These are phyloP conservation scores for Talaromyces marneffei DNA, from an alignment of 2,329 filamentous ascomycete species.

Conservation along the genomic window DNA sequence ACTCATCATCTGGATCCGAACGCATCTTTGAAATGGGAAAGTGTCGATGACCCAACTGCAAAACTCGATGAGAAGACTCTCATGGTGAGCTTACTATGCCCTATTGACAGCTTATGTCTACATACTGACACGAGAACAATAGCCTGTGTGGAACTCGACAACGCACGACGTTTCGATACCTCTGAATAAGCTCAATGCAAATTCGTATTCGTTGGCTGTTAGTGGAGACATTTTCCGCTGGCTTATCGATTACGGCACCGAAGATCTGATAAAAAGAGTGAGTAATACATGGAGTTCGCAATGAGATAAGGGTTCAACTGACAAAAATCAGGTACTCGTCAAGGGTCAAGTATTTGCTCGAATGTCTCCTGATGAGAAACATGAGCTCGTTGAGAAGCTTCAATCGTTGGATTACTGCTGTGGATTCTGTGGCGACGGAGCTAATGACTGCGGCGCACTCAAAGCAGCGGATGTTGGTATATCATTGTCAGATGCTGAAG, in stretches of 20 bases:
- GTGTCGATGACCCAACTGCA: conserved; percentile 78
- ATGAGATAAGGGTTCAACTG: not conserved
- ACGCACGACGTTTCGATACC: conserved; percentile 77
- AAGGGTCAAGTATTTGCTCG: conserved; percentile 89
- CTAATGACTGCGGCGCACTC: conserved; percentile 93
- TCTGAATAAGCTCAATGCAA: conserved; percentile 72
- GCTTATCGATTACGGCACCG: conserved; percentile 84
- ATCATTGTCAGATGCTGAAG: conserved; percentile 92
- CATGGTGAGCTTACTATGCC: conserved; percentile 43
- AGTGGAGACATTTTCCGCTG: conserved; percentile 94
- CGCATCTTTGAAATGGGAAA: conserved; percentile 79
- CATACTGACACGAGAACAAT: conserved; percentile 10
- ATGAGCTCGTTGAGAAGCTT: conserved; percentile 93
- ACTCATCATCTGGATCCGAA: conserved; percentile 57
- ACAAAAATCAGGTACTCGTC: conserved; percentile 66
- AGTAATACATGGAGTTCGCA: conserved; percentile 21
- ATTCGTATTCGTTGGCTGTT: conserved; percentile 82
- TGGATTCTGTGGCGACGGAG: conserved; percentile 95
- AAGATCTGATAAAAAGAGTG: conserved; percentile 68
- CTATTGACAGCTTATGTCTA: not conserved
- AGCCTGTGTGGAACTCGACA: conserved; percentile 66
- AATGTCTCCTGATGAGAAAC: conserved; percentile 98
- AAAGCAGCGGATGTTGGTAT: conserved; percentile 98
- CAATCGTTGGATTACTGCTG: conserved; percentile 93
- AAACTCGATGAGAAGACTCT: conserved; percentile 74